phyloP scores from a whole-genome alignment of 768 basidiomycete genomes.

The Trametes villosa region DNA sequence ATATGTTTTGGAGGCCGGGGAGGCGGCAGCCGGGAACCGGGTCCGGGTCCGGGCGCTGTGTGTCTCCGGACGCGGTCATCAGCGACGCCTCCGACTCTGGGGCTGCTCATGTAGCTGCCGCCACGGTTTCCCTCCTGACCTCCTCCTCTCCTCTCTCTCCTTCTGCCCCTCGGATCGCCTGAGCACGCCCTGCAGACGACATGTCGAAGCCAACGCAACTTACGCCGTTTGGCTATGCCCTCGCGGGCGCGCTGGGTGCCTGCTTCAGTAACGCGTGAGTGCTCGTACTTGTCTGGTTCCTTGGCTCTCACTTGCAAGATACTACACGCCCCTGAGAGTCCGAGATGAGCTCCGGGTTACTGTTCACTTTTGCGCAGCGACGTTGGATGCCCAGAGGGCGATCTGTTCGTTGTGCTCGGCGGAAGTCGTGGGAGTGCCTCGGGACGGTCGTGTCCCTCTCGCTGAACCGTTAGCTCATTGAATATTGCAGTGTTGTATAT shows the following conservation, averaged over 20 bases:
- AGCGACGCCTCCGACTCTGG: not conserved
- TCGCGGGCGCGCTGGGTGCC: slow-evolving; percentile 92
- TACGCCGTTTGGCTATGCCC: slow-evolving; percentile 86
- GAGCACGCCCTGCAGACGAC: slow-evolving; percentile 44
- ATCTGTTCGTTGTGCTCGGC: too few relatives aligned
- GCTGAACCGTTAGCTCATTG: not conserved
- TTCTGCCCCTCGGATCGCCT: slow-evolving; percentile 38
- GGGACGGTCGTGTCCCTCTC: not conserved
- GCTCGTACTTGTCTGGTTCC: not conserved
- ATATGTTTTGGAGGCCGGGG: slow-evolving; percentile 5
- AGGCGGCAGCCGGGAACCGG: not conserved
- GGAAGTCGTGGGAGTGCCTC: too few relatives aligned
- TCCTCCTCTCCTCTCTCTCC: not conserved
- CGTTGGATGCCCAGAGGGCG: not conserved
- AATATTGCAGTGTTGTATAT: slow-evolving; percentile 74
- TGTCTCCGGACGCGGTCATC: not conserved
- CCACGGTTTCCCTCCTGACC: not conserved
- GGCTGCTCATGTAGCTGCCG: not conserved
- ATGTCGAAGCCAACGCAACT: slow-evolving; percentile 44
- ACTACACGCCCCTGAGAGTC: too few relatives aligned
- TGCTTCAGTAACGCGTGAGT: slow-evolving; percentile 93
- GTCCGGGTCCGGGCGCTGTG: not conserved
- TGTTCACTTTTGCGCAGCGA: too few relatives aligned
- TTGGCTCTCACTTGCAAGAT: too few relatives aligned
- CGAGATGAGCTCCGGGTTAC: too few relatives aligned